Conservation (phyloP, 768 basidiomycete genomes). For the Trametes cingulata region DNA sequence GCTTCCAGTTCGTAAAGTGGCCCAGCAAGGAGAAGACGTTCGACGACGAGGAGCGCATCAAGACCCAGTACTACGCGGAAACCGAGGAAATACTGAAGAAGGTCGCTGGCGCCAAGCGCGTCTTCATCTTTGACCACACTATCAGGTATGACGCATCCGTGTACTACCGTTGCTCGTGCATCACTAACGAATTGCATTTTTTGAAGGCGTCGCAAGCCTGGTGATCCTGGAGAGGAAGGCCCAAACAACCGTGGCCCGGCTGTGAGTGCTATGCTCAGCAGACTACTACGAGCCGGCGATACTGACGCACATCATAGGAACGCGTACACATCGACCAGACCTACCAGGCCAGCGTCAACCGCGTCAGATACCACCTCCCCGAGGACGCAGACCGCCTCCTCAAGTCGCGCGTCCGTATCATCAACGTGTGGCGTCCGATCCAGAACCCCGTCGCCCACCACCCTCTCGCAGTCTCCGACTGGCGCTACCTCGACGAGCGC, state of each 20-base stretch:
- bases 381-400: constrained; percentile 43
- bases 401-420: constrained; percentile 41
- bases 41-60: constrained; percentile 39
- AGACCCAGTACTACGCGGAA: constrained; percentile 40
- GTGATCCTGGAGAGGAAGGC: neutral
- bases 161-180: too few relatives aligned
- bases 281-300: neutral
- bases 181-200: too few relatives aligned
- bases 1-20: constrained; percentile 41
- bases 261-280: neutral
- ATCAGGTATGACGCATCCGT: constrained; percentile 30
- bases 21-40: constrained; percentile 40
- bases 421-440: constrained; percentile 48
- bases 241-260: neutral
- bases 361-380: constrained; percentile 39
- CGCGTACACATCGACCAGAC: constrained; percentile 48
- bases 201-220: constrained; percentile 3
- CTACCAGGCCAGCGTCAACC: constrained; percentile 33
- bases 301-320: constrained; percentile 24
- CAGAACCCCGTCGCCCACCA: constrained; percentile 37
- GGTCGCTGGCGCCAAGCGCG: constrained; percentile 39
- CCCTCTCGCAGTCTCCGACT: constrained; percentile 43
- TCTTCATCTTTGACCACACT: constrained; percentile 47
- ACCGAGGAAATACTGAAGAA: constrained; percentile 42
- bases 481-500: constrained; percentile 36